Evolutionary conservation across 2,329 filamentous ascomycete species (phyloP), one percentile per base, ranked within the genome.

Genomic region (Bretziella fagacearum): DNA sequence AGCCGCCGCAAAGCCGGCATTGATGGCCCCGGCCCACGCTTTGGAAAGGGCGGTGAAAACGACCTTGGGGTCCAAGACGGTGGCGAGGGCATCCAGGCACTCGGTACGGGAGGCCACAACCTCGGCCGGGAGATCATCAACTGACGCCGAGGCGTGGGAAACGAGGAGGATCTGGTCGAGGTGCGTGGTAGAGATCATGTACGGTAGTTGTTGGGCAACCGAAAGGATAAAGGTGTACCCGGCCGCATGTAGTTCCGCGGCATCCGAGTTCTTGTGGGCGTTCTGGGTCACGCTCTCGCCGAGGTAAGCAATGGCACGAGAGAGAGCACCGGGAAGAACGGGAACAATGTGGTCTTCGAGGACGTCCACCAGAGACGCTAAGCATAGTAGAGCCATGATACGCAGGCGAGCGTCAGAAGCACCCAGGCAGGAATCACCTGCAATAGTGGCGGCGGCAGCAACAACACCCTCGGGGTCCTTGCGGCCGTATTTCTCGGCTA

Each of bases 401-500:
- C 80, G 79, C 41, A 95, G 73, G 22, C 75, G 74, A 53, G 73
- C 67, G 56, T 93, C 82, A 10, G 70, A 62, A 58, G 82, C 79
- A 30, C 81, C 83, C 42, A 96, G 71, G 53, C 84, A 89, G 53
- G 81, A 69, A 47, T 77, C 66, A 35, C 86, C 78, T 30, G 83
- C 78, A 55, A 98, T 81, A 1, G 80, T 81, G 50, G 77, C 69
- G 3, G 86, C 84, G 4, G 86, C 81, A 3, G 74, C 73, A 22
- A 81, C 70, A 37, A 94, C 81, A 37, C 77, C 79, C 54, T 81
- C 76, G 1, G 81, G 70, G 56, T 94, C 84, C 60, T 87, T 93
- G 67, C 91, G 93, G 54, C 91, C 93, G 59, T 94, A 96, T 60
- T 89, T 89, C 63, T 95, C 87, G 2, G 84, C 76, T 52, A 98